Evolutionary conservation across 352 stramenopile species (phyloP).

Genomic region (Plasmopara halstedii): DNA sequence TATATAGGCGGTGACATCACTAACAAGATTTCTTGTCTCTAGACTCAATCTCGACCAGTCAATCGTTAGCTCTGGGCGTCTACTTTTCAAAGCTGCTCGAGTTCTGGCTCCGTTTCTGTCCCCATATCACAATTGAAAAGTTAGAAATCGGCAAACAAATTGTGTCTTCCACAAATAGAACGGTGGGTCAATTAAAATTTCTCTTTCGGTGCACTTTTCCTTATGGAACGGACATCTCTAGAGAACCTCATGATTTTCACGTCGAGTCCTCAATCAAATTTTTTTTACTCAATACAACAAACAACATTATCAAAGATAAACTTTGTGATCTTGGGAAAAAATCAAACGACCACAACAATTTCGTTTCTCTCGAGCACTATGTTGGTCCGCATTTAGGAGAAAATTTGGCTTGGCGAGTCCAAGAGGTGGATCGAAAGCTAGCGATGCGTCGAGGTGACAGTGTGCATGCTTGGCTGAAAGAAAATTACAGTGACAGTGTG

Average conservation of each 20-base stretch:
- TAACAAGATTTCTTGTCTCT: conserved; percentile 2
- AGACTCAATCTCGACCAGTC: conserved; percentile 32
- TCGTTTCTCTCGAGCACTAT: conserved; percentile 50
- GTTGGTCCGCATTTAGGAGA: conserved; percentile 65
- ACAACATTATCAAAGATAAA: neutral
- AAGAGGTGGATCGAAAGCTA: conserved; percentile 62
- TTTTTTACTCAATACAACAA: conserved; percentile 49
- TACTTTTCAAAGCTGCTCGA: conserved; percentile 70
- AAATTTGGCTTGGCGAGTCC: conserved; percentile 61
- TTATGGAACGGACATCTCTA: neutral
- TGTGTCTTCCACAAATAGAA: conserved; percentile 49
- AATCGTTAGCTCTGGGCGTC: conserved; percentile 45
- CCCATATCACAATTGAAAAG: conserved; percentile 27
- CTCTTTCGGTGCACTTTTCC: conserved; percentile 43
- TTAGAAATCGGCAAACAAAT: conserved; percentile 57
- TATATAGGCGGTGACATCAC: neutral
- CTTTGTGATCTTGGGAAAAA: neutral
- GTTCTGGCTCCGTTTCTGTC: conserved; percentile 58
- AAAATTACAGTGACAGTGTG: conserved; percentile 45
- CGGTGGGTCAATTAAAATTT: conserved; percentile 70
- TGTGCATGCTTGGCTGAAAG: conserved; percentile 41
- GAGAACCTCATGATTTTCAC: conserved; percentile 35
- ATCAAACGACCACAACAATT: neutral
- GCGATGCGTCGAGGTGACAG: conserved; percentile 46
- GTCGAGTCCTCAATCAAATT: conserved; percentile 81